Percentiles rank a stretch among this genome's conserved stretches.
Evolutionary conservation across 495 filamentous ascomycete species (phyloP).

Genomic region (Extremus antarcticus): DNA sequence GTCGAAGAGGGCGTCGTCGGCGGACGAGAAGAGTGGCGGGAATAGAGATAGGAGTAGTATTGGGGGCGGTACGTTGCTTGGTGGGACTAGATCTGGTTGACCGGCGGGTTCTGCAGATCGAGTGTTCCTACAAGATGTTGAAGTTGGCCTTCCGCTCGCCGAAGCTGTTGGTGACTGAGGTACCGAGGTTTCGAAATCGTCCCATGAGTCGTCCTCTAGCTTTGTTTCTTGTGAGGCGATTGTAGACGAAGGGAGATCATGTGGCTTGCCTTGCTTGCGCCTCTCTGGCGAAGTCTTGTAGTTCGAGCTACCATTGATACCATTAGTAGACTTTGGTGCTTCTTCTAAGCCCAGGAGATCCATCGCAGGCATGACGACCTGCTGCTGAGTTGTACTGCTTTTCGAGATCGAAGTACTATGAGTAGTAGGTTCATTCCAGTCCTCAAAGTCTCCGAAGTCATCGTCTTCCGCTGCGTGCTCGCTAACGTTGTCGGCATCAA

Average conservation of each 20-base stretch:
- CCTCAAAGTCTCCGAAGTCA: conserved; percentile 50
- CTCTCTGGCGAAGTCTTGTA: neutral
- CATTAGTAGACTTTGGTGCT: neutral
- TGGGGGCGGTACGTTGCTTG: conserved; percentile 83
- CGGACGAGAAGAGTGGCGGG: conserved; percentile 48
- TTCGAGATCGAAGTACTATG: neutral
- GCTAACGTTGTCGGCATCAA: conserved; percentile 28
- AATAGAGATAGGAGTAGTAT: conserved; percentile 69
- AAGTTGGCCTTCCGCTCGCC: neutral
- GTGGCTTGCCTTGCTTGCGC: too few relatives aligned
- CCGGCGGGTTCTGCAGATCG: neutral
- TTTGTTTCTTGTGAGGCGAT: neutral
- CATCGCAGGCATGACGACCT: neutral
- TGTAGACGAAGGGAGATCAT: too few relatives aligned
- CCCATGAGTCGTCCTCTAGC: conserved; percentile 25
- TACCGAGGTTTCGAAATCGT: conserved; percentile 31
- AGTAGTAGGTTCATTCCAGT: conserved; percentile 5
- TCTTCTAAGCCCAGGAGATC: conserved; percentile 9
- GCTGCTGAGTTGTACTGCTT: neutral
- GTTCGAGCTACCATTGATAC: neutral
- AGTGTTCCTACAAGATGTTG: neutral
- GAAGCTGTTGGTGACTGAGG: too few relatives aligned
- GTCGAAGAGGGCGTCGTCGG: conserved; percentile 27
- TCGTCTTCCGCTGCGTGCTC: conserved; percentile 29
- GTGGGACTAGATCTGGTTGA: conserved; percentile 39